Conservation (phyloP, 768 basidiomycete genomes). For the Lyophyllum semitale region DNA sequence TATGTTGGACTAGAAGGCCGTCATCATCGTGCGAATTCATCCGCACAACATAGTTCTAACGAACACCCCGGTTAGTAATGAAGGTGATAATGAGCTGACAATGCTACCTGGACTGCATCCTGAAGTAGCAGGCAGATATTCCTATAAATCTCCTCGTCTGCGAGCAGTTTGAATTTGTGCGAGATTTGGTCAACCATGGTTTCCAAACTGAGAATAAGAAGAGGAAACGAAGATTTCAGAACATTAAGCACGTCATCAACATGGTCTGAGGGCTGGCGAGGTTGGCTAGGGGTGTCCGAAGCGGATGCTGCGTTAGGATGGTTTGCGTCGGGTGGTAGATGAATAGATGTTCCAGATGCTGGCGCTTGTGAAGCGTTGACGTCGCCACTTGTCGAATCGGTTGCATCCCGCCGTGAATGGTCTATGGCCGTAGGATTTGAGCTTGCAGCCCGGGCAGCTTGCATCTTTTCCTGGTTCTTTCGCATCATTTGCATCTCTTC, state of each 20-base stretch:
- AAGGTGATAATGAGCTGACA: not conserved
- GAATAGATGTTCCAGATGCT: constrained; percentile 12
- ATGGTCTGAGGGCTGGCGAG: constrained; percentile 82
- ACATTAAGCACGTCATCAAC: constrained; percentile 93
- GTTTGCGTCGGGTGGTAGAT: constrained; percentile 14
- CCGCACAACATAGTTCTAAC: constrained; percentile 69
- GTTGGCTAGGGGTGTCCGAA: constrained; percentile 28
- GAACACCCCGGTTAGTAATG: not conserved
- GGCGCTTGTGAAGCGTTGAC: constrained; percentile 19
- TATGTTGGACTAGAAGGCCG: constrained; percentile 56
- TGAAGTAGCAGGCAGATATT: constrained; percentile 84
- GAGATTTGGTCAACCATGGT: constrained; percentile 95
- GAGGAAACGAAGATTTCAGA: constrained; percentile 93
- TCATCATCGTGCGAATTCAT: constrained; percentile 70
- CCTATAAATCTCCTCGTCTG: constrained; percentile 94
- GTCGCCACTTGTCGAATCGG: constrained; percentile 24
- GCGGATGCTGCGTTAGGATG: constrained; percentile 13
- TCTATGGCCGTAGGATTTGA: constrained; percentile 30
- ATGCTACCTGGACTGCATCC: constrained; percentile 79
- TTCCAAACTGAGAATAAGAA: constrained; percentile 93
- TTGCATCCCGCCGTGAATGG: constrained; percentile 28
- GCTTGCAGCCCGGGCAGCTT: constrained; percentile 35
- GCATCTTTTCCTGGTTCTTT: constrained; percentile 41
- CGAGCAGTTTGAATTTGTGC: constrained; percentile 81
- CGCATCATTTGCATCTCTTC: constrained; percentile 45